A percentile compares a stretch with the other conserved stretches of the same genome.
These are phyloP conservation scores for Fistulinella cinereoalba DNA, from an alignment of 1,284 basidiomycete species.

Conservation along the genomic window DNA sequence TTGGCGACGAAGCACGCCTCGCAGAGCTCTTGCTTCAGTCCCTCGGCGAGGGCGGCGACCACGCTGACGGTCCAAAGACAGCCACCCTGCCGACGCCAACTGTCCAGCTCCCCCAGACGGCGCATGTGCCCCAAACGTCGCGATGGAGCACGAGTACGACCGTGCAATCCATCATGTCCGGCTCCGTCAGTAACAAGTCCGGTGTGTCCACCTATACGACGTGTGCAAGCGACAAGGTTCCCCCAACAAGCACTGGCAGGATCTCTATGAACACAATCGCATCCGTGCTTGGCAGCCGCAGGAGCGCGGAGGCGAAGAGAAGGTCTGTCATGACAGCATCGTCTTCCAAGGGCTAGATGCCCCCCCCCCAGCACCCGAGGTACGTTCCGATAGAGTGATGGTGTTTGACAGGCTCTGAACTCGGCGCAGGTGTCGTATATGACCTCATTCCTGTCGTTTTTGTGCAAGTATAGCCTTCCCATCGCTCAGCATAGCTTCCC, in stretches of 20 bases:
- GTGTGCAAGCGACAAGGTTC: conserved; percentile 27
- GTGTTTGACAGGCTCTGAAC: conserved; percentile 3
- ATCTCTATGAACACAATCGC: conserved; percentile 31
- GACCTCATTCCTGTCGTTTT: too few relatives aligned
- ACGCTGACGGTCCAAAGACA: background rate
- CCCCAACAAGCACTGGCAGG: conserved; percentile 27
- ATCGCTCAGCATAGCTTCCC: too few relatives aligned
- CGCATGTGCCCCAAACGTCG: conserved; percentile 22
- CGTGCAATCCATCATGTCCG: conserved; percentile 25
- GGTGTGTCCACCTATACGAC: conserved; percentile 31
- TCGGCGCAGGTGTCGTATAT: conserved; percentile 2
- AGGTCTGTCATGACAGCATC: conserved; percentile 28
- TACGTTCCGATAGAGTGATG: background rate
- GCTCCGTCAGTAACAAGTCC: conserved; percentile 30
- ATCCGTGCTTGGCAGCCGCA: conserved; percentile 27
- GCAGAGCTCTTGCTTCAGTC: conserved; percentile 33
- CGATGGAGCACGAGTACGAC: conserved; percentile 34
- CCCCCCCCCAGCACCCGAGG: background rate
- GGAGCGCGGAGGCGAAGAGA: conserved; percentile 30
- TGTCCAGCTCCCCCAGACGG: conserved; percentile 14
- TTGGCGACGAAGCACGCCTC: conserved; percentile 30
- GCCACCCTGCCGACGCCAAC: conserved; percentile 6
- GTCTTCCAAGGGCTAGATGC: conserved; percentile 25
- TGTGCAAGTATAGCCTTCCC: too few relatives aligned
- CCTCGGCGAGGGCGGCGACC: conserved; percentile 16